Percentiles rank a stretch among this genome's conserved stretches.
These are phyloP conservation scores for Coemansia sp. DNA, from an alignment of 192 early-diverging fungal genomes.

Conservation along the genomic window DNA sequence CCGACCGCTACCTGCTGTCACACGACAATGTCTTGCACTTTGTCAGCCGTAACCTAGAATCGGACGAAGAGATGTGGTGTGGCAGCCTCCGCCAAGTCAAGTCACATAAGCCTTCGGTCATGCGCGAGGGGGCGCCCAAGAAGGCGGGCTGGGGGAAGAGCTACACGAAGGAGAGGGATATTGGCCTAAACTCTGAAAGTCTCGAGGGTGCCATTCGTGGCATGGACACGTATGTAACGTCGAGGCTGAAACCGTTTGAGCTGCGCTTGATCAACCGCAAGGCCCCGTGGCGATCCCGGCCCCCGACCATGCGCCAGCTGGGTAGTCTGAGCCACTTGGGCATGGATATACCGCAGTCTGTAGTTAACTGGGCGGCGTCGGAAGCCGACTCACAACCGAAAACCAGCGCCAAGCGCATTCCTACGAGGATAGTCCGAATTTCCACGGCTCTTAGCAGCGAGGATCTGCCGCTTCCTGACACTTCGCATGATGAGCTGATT, in stretches of 20 bases:
- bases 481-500: not conserved
- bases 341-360: conserved; percentile 17
- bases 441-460: not conserved
- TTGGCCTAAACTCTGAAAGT: conserved; percentile 38
- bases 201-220: conserved; percentile 60
- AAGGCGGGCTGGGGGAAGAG: not conserved
- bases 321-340: conserved; percentile 47
- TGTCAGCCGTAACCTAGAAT: not conserved
- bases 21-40: not conserved
- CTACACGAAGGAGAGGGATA: conserved; percentile 1
- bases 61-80: conserved; percentile 6
- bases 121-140: not conserved
- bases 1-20: conserved; percentile 17
- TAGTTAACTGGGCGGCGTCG: not conserved
- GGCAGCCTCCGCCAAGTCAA: conserved; percentile 19
- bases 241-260: conserved; percentile 13
- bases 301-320: conserved; percentile 58
- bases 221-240: conserved; percentile 61
- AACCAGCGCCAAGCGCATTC: not conserved
- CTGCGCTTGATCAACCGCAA: conserved; percentile 32
- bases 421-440: not conserved
- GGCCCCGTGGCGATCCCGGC: conserved; percentile 58
- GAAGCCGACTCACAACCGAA: not conserved
- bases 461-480: not conserved
- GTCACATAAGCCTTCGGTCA: not conserved